phyloP scores from a whole-genome alignment of 305 asterid genomes.

The Fraxinus baroniana region DNA sequence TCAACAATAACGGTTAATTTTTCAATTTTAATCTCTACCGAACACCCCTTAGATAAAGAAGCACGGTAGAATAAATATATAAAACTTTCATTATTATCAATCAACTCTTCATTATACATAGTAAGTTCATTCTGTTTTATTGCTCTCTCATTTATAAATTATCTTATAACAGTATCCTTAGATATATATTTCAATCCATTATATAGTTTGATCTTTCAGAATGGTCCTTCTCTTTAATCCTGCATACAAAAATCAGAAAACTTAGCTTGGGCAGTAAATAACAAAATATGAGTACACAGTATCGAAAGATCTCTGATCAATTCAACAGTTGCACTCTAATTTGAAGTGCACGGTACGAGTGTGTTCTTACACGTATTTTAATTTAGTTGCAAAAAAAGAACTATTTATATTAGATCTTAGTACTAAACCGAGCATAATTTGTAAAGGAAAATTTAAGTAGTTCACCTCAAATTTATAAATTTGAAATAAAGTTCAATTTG shows the following conservation, averaged over 20 bases:
- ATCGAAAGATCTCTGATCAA: background rate
- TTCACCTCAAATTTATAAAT: too few species aligned
- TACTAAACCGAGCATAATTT: too few species aligned
- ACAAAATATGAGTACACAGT: too few species aligned
- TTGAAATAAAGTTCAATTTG: too few species aligned
- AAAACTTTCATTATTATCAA: background rate
- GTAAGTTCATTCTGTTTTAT: background rate
- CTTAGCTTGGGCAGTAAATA: background rate
- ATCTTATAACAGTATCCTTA: background rate
- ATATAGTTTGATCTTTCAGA: background rate
- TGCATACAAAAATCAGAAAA: conserved; percentile 18
- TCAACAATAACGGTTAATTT: too few species aligned
- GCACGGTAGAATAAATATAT: background rate
- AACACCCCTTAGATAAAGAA: background rate
- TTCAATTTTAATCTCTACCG: too few species aligned
- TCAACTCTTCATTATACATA: background rate
- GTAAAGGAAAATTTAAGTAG: too few species aligned
- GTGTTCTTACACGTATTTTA: too few species aligned
- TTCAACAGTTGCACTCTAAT: background rate
- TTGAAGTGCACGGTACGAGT: too few species aligned
- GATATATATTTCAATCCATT: background rate
- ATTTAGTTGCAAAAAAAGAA: too few species aligned
- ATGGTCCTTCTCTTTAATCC: conserved; percentile 20
- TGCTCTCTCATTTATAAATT: background rate
- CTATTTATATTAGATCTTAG: too few species aligned